Base-by-base conservation (phyloP, 2,329 filamentous ascomycete genomes). In the Aspergillus clavatus region DNA sequence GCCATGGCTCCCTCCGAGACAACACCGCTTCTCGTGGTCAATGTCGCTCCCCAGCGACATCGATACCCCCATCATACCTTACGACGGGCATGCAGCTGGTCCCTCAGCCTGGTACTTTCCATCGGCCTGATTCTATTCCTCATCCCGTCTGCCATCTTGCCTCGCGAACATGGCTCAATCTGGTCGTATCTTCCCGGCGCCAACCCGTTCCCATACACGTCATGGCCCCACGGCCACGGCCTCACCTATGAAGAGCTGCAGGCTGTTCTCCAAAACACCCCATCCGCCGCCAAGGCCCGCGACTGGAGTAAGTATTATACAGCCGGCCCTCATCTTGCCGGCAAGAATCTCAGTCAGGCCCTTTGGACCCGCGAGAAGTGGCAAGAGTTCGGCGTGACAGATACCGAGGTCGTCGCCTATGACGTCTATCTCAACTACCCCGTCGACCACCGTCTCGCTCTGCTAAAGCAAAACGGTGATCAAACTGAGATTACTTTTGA, bases 251-350 rank as follows among this genome's bases (percentile, higher is more conserved):
- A 74, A n/a, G 71, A 79, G 29, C 69, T 84, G 37, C 73, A 78
- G 55, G 62, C 74, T 18, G 72, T 82, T 31, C 64, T 84, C 22
- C 63, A 73, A 4, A 67, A 70, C 11, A 81, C 77, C 1, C 80
- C 81, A 1, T 71, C 73, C 35, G 71, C 74, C 28, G 68, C 72
- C 12, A 78, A 78, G 51, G 79, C 78, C 7, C 75, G 79, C 51
- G 81, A 88, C 68, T 90, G 86, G 86, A 87, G 82, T 65, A 74
- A 73, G 50, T 91, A 90, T 64, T 91, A 91, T 59, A 87, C 87
- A 0, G 72, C 83, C 0, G 87, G 87, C 0, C 77, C 84, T 14
- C 87, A 91, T 67, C 69, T 91, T 39, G 86, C 84, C 0, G 87
- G 87, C 16, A 82, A 84, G 69, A 93, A 91, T 62, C 75, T 83